Conservation (phyloP, 2,329 filamentous ascomycete species). For the Penicillium sp. region DNA sequence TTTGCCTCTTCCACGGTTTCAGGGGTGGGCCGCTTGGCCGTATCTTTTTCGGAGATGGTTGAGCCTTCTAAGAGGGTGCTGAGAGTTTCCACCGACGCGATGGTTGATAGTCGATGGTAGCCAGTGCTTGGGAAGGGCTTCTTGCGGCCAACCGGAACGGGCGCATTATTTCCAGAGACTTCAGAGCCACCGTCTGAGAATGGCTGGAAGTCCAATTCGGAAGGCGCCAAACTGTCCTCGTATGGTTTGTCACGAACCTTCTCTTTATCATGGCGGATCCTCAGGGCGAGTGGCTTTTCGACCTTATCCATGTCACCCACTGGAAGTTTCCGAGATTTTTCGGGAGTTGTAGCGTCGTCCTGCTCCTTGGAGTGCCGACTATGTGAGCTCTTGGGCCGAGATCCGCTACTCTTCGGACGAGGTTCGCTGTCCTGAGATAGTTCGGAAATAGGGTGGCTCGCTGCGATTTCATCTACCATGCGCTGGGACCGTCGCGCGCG, state of each 20-base stretch:
- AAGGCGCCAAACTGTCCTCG: conserved; percentile 36
- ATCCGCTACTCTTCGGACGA: conserved; percentile 33
- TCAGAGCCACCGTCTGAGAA: conserved; percentile 46
- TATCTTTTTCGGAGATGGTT: conserved; percentile 15
- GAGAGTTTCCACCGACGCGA: conserved; percentile 63
- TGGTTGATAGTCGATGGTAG: conserved; percentile 62
- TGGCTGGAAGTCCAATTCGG: conserved; percentile 37
- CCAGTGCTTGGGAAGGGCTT: conserved; percentile 60
- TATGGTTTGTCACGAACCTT: conserved; percentile 22
- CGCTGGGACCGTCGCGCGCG: conserved; percentile 40
- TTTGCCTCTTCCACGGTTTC: conserved; percentile 20
- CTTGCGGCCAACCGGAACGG: conserved; percentile 50
- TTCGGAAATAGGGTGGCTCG: conserved; percentile 28
- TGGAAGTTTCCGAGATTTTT: conserved; percentile 19
- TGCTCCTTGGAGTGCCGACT: conserved; percentile 32
- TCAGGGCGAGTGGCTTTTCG: conserved; percentile 21
- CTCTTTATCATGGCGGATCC: conserved; percentile 22
- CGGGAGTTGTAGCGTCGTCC: conserved; percentile 24
- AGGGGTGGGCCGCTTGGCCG: conserved; percentile 7
- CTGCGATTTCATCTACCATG: conserved; percentile 32
- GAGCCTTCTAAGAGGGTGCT: conserved; percentile 39
- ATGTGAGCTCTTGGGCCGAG: conserved; percentile 33
- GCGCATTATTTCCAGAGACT: conserved; percentile 44
- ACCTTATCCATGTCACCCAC: conserved; percentile 27
- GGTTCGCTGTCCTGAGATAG: conserved; percentile 36